Base-by-base conservation (phyloP, 805 yeast genomes). In the Saccharomycopsis guyanensis region DNA sequence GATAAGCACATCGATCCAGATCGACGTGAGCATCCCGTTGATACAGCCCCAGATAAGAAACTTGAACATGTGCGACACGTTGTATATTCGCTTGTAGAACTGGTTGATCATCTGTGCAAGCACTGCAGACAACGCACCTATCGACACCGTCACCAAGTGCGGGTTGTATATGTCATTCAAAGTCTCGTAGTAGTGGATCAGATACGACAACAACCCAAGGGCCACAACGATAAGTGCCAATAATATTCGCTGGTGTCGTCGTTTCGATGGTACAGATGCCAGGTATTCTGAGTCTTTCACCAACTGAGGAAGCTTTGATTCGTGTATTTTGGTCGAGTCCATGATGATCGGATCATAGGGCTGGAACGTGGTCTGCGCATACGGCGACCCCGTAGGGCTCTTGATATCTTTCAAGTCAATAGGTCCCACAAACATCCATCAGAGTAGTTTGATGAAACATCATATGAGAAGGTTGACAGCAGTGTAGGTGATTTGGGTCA, bases 41-140 rank as follows among this genome's bases (percentile, higher is more conserved):
- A 79, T 62, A 10, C 68, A 59, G 15, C 86, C 86, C 84, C 84
- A 80, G 2, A 71, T 57, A 47, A 68, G 56, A 52, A 80, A 80
- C 55, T 79, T 79, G 45, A 65, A 10, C 8, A 50, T 35, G 22
- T 36, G 41, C n/a, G 47, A 41, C 3, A 40, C 15, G 25, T 32
- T 44, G 27, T 34, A 47, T 15, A 20, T 13, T 31, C 44, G 34
- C 31, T 45, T 47, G 20, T 50, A 50, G 25, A 40, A 47, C 33
- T 50, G 53, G 24, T 50, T 50, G 40, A 50, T 44, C 27, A 50
- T 6, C 41, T 50, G 53, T 2, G 53, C 53, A n/a, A 47, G n/a
- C 13, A 44, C 49, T 7, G 44, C 41, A n/a, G 46, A 45, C 8
- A 50, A 27, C 40, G 45, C 31, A 4, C 53, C 53, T n/a, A 47